A percentile compares a stretch with the other conserved stretches of the same genome.
These are phyloP conservation scores for Ophiobolus disseminans DNA, from an alignment of 2,329 filamentous ascomycete genomes.

Conservation along the genomic window DNA sequence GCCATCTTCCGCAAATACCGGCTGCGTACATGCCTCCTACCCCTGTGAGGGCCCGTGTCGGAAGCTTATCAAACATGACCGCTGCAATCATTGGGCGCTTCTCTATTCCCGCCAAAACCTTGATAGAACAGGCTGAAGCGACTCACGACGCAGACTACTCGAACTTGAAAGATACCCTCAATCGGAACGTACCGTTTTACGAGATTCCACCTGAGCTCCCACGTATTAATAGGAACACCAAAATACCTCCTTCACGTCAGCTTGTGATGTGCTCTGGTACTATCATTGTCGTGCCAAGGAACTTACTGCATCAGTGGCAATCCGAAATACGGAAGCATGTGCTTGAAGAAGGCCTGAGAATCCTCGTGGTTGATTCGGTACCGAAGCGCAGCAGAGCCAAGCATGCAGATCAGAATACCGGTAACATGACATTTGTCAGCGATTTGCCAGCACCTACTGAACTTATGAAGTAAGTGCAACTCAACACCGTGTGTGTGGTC, in stretches of 20 bases:
- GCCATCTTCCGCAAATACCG: slow-evolving; percentile 71
- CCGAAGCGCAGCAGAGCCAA: slow-evolving; percentile 32
- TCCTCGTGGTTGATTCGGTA: slow-evolving; percentile 65
- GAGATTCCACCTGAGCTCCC: slow-evolving; percentile 50
- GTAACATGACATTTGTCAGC: slow-evolving; percentile 47
- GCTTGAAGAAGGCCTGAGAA: slow-evolving; percentile 61
- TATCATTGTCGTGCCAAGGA: slow-evolving; percentile 81
- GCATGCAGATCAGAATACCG: slow-evolving; percentile 7
- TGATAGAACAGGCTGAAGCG: slow-evolving; percentile 62
- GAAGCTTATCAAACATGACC: slow-evolving; percentile 76
- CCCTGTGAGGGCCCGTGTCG: slow-evolving; percentile 58
- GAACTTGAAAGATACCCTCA: slow-evolving; percentile 31
- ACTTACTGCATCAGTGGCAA: slow-evolving; percentile 84
- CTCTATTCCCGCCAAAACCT: slow-evolving; percentile 73
- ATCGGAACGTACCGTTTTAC: slow-evolving; percentile 49
- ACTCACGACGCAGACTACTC: slow-evolving; percentile 43
- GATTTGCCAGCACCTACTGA: slow-evolving; percentile 64
- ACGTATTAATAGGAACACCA: slow-evolving; percentile 53
- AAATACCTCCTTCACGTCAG: slow-evolving; percentile 51
- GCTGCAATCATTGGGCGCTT: slow-evolving; percentile 71
- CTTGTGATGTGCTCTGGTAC: slow-evolving; percentile 73
- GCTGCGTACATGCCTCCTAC: slow-evolving; percentile 61
- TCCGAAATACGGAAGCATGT: slow-evolving; percentile 83
- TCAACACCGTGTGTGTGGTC: too few species aligned
- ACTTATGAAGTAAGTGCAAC: slow-evolving; percentile 65